Base-by-base conservation (phyloP, 1,284 basidiomycete genomes). In the Vanrija sp. region DNA sequence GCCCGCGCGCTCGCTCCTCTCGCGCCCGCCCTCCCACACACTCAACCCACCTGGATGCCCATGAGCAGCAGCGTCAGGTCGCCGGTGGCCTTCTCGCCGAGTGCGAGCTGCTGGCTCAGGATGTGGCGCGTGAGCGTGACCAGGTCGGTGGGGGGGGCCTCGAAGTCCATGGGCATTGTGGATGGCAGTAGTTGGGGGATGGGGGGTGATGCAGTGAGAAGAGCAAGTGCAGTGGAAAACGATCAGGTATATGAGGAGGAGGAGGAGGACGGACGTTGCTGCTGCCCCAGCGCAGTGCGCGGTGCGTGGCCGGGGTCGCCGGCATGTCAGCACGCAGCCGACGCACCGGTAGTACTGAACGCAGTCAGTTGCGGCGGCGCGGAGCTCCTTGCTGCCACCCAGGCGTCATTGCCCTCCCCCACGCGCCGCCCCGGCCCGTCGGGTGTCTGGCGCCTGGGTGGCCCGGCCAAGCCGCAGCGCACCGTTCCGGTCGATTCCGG, bases 1-100 rank as follows among this genome's bases (percentile, higher is more conserved):
- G 12, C 21, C 43, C n/a, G 9, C 16, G 40, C 38, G 21, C 42
- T 18, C 18, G 14, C 43, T 18, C 23, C n/a, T 43, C n/a, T 45
- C 25, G 43, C 19, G 10, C 18, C 18, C 6, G 18, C 21, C 21
- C 21, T 2, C 21, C 21, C 21, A 23, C 21, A 23, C 21, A 23
- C 5, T 18, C 40, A 9, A 56, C 59, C 50, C 63, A 93, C 89
- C 78, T 97, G 93, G 72, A 99, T 96, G 52, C 93, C 94, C 60
- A 87, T 94, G 63, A 98, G 83, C 56, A 99, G 83, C 61, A 98
- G 80, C 16, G 96, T 98, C 54, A 98, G 81, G 79, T 98, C 96
- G 63, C 96, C 95, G 1, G 89, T 90, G 12, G 92, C 92, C 12
- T 83, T 77, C 12, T 83, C 77, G 43, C 91, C 91, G 34, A 93